Conservation (phyloP, 2,329 filamentous ascomycete species). For the Ceratocystiopsis minuta region DNA sequence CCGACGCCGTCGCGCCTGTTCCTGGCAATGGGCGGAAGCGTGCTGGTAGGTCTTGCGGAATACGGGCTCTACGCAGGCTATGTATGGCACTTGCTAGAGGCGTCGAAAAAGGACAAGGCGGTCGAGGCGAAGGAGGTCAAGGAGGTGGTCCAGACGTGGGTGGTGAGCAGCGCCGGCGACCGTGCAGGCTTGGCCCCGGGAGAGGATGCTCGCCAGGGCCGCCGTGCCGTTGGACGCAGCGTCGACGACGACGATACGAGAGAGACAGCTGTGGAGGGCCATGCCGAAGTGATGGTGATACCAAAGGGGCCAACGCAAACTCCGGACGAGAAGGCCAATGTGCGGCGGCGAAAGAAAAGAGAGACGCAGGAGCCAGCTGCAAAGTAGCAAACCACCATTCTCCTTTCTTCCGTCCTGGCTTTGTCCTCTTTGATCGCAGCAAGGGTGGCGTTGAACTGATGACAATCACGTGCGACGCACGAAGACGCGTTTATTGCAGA, state of each 20-base stretch:
- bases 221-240: conserved; percentile 13
- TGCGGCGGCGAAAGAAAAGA: conserved; percentile 1
- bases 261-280: conserved; percentile 9
- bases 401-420: no score
- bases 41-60: conserved; percentile 56
- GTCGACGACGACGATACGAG: conserved; percentile 1
- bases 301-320: not conserved
- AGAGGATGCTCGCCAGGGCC: no score
- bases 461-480: no score
- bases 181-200: no score
- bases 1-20: conserved; percentile 51
- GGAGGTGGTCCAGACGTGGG: conserved; percentile 56
- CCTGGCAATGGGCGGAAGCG: conserved; percentile 50
- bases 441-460: no score
- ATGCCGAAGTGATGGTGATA: not conserved
- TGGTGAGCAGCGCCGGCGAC: conserved; percentile 19
- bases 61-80: conserved; percentile 63
- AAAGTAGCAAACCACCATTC: no score
- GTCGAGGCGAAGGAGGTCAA: conserved; percentile 44
- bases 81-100: conserved; percentile 50
- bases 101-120: conserved; percentile 42
- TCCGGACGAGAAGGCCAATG: no score
- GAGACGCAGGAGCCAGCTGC: not conserved
- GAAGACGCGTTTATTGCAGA: no score
- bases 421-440: no score